Conservation (phyloP, 2,329 filamentous ascomycete species). For the Venturia asperata region DNA sequence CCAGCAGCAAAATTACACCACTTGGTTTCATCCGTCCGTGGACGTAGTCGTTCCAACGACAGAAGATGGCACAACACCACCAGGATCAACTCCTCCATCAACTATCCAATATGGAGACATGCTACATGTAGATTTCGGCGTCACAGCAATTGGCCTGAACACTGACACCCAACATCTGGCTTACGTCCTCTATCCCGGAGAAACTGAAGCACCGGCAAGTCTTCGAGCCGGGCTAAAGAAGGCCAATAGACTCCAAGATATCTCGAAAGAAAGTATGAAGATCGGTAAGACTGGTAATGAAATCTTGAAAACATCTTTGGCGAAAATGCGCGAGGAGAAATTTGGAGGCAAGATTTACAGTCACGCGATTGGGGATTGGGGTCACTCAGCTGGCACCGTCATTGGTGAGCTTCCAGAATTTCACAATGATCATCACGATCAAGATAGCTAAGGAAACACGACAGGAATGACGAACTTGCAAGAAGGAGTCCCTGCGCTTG, state of each 20-base stretch:
- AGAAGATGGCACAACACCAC: not conserved
- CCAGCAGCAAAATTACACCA: conserved; percentile 3
- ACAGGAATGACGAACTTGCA: conserved; percentile 2
- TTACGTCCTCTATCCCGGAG: not conserved
- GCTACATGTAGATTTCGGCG: conserved; percentile 5
- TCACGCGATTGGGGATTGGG: conserved; percentile 6
- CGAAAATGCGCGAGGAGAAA: not conserved
- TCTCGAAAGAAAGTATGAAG: not conserved
- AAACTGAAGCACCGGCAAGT: not conserved
- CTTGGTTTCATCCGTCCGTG: conserved; percentile 5
- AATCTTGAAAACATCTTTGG: not conserved
- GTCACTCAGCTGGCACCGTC: conserved; percentile 1
- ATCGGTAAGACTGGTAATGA: not conserved
- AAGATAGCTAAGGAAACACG: not conserved
- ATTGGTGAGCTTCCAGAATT: not conserved
- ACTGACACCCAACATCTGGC: not conserved
- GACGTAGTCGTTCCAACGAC: not conserved
- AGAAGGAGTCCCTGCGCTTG: not conserved
- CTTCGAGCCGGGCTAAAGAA: not conserved
- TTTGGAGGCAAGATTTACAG: conserved; percentile 2
- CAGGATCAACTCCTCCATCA: not conserved
- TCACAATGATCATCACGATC: not conserved
- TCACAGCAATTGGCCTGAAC: not conserved
- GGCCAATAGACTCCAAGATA: conserved; percentile 2
- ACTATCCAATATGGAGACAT: conserved; percentile 3